These are phyloP conservation scores for Colletotrichum limetticola DNA, from an alignment of 2,329 filamentous ascomycete species.

Conservation along the genomic window DNA sequence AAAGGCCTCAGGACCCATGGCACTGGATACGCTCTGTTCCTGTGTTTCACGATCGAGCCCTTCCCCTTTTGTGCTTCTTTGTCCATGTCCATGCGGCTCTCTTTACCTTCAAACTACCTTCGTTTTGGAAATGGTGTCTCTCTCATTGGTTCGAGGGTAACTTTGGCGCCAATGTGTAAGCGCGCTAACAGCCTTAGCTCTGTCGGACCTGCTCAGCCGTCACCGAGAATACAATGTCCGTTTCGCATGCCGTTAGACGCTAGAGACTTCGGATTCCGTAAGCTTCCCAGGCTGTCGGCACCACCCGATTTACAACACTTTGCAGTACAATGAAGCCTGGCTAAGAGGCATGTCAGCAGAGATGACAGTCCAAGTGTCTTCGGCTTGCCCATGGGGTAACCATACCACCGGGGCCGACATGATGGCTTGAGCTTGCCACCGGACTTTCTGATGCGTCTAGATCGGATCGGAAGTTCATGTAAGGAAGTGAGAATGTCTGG, in stretches of 20 bases:
- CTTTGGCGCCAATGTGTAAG: neutral
- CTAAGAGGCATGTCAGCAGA: neutral
- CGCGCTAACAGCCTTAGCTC: neutral
- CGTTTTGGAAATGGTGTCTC: neutral
- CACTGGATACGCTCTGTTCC: neutral
- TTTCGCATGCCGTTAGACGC: neutral
- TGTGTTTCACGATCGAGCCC: neutral
- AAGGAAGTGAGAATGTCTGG: neutral
- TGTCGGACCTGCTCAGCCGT: neutral
- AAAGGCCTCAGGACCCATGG: neutral
- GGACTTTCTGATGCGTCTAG: neutral
- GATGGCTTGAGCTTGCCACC: neutral
- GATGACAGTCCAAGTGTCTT: neutral
- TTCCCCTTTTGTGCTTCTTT: neutral
- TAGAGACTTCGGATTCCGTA: neutral
- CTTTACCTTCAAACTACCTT: neutral
- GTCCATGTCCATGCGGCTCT: neutral
- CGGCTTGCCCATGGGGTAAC: neutral
- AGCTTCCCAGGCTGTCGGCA: neutral
- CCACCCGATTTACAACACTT: neutral
- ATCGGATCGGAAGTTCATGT: neutral
- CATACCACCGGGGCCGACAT: neutral
- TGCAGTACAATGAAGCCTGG: neutral
- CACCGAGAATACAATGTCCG: neutral
- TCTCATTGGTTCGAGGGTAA: neutral